These are phyloP conservation scores for Phytophthora citrophthora DNA, from an alignment of 352 stramenopile species.

Conservation along the genomic window DNA sequence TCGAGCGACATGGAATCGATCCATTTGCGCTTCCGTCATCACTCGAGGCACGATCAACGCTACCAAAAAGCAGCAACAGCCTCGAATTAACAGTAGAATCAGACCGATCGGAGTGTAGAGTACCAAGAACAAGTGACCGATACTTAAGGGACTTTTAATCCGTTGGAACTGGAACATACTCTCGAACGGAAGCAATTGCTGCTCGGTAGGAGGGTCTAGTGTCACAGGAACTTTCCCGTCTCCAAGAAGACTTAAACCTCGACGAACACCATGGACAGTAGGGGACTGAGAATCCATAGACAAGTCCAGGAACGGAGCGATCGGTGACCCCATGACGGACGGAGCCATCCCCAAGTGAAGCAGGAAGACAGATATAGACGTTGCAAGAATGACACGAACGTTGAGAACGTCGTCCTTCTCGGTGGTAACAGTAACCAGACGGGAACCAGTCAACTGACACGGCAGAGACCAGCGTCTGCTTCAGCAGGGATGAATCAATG, in stretches of 20 bases:
- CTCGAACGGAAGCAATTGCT: conserved; percentile 46
- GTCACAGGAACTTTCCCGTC: conserved; percentile 29
- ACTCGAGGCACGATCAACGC: conserved; percentile 52
- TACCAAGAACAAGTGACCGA: conserved; percentile 54
- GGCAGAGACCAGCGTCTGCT: background rate
- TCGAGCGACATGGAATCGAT: conserved; percentile 44
- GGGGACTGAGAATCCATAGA: conserved; percentile 36
- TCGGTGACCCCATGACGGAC: conserved; percentile 29
- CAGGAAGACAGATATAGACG: conserved; percentile 13
- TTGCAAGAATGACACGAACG: background rate
- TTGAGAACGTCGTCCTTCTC: background rate
- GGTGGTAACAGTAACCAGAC: background rate
- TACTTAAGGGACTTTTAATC: conserved; percentile 52
- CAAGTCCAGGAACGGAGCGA: conserved; percentile 40
- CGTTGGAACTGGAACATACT: conserved; percentile 79
- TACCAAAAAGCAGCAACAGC: conserved; percentile 43
- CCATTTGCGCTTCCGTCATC: conserved; percentile 55
- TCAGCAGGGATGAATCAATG: no score
- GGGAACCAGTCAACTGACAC: background rate
- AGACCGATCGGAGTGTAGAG: conserved; percentile 68
- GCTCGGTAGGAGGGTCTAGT: conserved; percentile 38
- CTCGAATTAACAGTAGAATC: conserved; percentile 51
- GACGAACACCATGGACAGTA: conserved; percentile 28
- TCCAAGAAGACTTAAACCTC: conserved; percentile 38
- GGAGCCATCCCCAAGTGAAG: conserved; percentile 13